These are phyloP conservation scores for Yarrowia phangngaensis DNA, from an alignment of 805 yeast genomes.

Conservation along the genomic window DNA sequence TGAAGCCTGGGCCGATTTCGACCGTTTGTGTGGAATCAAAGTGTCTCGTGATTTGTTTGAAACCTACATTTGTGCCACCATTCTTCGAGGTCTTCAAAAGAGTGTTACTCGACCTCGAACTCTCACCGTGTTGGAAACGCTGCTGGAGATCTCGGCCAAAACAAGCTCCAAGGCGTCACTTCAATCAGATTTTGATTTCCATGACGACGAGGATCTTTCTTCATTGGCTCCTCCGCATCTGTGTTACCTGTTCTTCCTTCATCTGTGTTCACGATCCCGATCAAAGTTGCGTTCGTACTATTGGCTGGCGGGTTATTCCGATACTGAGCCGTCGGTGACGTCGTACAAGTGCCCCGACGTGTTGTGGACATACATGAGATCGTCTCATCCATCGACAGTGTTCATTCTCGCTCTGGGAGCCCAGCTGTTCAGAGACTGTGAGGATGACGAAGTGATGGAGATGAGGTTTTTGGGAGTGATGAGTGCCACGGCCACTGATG, in stretches of 20 bases:
- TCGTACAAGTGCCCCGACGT: conserved; percentile 30
- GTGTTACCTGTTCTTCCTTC: conserved; percentile 34
- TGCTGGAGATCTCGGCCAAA: conserved; percentile 33
- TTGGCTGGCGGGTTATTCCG: conserved; percentile 36
- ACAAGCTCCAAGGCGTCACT: conserved; percentile 28
- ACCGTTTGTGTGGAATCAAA: conserved; percentile 27
- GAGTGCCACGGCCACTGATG: conserved; percentile 26
- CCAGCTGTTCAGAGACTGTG: conserved; percentile 30
- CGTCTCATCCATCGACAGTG: conserved; percentile 30
- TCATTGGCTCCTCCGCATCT: conserved; percentile 29
- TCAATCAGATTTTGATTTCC: conserved; percentile 1
- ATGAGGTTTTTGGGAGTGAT: conserved; percentile 31
- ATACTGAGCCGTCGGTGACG: conserved; percentile 27
- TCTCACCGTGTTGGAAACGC: conserved; percentile 32
- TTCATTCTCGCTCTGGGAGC: conserved; percentile 33
- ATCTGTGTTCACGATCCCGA: conserved; percentile 32
- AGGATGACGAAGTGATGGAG: conserved; percentile 31
- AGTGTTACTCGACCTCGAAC: conserved; percentile 32
- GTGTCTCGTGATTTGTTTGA: conserved; percentile 33
- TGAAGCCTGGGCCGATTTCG: conserved; percentile 29
- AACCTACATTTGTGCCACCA: conserved; percentile 31
- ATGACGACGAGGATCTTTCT: conserved; percentile 15
- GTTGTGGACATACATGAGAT: conserved; percentile 30
- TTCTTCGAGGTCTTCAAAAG: conserved; percentile 33
- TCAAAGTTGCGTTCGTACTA: conserved; percentile 32